Evolutionary conservation across 345 rosid species (phyloP), one percentile per base, ranked within the genome.

Genomic region (Cardamine resedifolia): DNA sequence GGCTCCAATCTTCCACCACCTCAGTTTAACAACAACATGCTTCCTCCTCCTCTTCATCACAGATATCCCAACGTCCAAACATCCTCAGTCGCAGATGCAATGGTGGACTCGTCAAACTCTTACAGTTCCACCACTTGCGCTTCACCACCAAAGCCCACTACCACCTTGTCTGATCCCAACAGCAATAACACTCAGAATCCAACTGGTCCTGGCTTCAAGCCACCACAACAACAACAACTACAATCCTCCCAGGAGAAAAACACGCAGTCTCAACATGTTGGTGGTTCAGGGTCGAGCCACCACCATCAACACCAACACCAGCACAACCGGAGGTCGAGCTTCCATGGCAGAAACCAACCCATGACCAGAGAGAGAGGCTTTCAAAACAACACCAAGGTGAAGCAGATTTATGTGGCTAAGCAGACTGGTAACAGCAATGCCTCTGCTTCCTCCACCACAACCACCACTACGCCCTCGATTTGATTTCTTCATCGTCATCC

Each of bases 341-440:
- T 79, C 82, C 96, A 88, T 64, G 91, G 90, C 33, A 83, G 94
- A 81, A 90, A 84, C 69, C 95, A 84, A 76, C 68, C 87, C 18
- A 55, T 78, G 43, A 77, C 80, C 44, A 78, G 84, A 26, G 98
- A 94, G 30, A 94, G 83, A 82, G 81, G 82, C 65, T 85, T 83
- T 51, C 78, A 76, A 28, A 76, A 76, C 34, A 41, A 87, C 71
- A 80, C 85, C 48, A 91, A 88, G 82, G 78, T 82, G 77, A 95
- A 88, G 80, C 99, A 91, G 84, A 88, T 95, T 19, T 95, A 95
- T 75, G 99, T 95, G 69, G 99, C 96, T 57, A 95, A 95, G 70
- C 99, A 91, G 86, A 82, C 86, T 4, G 15, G 79, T 12, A 79
- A 55, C 57, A 85, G 79, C 64, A 73, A 78, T 23, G 73, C 82